Conservation (phyloP, 1,284 basidiomycete species). For the Cryptococcus neoformans region DNA sequence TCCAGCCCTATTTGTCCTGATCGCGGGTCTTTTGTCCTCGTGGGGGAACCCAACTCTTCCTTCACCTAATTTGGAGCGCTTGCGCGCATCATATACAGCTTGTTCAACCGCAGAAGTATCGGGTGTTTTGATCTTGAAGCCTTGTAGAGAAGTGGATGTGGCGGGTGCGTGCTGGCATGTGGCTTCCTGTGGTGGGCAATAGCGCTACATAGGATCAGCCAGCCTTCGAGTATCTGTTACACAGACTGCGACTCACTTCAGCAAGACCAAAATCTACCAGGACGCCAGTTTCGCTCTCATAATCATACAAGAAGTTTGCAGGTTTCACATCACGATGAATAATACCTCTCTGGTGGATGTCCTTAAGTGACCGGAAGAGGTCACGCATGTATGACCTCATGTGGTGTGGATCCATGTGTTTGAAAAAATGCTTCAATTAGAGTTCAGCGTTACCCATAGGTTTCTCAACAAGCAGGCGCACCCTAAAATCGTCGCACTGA, state of each 20-base stretch:
- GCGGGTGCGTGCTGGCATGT: conserved; percentile 70
- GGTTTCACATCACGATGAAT: conserved; percentile 99
- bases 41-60: conserved; percentile 49
- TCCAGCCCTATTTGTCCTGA: conserved; percentile 94
- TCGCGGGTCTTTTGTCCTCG: conserved; percentile 59
- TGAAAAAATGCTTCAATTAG: conserved; percentile 44
- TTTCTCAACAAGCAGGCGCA: conserved; percentile 49
- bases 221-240: neutral
- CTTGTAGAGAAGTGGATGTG: conserved; percentile 63
- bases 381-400: conserved; percentile 88
- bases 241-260: conserved; percentile 59
- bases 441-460: neutral
- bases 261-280: conserved; percentile 96
- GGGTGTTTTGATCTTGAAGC: conserved; percentile 46
- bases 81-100: conserved; percentile 62
- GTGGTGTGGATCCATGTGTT: conserved; percentile 42
- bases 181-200: conserved; percentile 47
- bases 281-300: conserved; percentile 75
- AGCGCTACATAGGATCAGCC: conserved; percentile 32
- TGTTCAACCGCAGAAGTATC: conserved; percentile 44
- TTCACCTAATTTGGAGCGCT: conserved; percentile 50
- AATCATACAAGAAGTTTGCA: conserved; percentile 95
- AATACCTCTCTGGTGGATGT: conserved; percentile 82
- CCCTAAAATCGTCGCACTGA: conserved; percentile 87
- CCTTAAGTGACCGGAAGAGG: conserved; percentile 83